Conservation (phyloP, 2,329 filamentous ascomycete species). For the Botryosphaeria agaves region DNA sequence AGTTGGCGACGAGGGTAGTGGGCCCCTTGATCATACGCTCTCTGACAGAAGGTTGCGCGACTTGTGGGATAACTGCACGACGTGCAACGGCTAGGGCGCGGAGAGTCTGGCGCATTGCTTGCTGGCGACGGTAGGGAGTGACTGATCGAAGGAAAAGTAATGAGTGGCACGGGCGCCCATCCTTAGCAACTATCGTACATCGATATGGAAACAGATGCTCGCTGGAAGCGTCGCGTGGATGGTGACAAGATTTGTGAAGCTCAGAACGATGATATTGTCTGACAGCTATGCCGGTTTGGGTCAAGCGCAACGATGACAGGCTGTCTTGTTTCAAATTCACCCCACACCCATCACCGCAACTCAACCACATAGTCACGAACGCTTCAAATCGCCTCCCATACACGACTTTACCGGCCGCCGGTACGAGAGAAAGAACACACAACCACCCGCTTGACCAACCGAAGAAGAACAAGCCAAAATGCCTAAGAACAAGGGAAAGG, state of each 20-base stretch:
- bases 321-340: neutral
- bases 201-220: too few species aligned
- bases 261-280: neutral
- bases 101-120: too few species aligned
- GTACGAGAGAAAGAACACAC: constrained; percentile 3
- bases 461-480: constrained; percentile 35
- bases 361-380: constrained; percentile 1
- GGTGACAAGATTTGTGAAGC: neutral
- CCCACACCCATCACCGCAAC: constrained; percentile 1
- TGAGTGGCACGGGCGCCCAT: too few species aligned
- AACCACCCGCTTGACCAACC: constrained; percentile 3
- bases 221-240: neutral
- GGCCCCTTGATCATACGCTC: neutral
- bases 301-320: neutral
- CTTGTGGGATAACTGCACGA: too few species aligned
- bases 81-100: too few species aligned
- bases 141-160: too few species aligned
- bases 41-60: neutral
- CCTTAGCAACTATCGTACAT: too few species aligned
- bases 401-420: neutral
- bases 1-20: too few species aligned
- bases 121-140: too few species aligned
- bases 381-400: too few species aligned
- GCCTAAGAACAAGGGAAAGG: constrained; percentile 99
- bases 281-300: neutral